Conservation (phyloP, 768 basidiomycete species). For the Hirschioporus abietinus region DNA sequence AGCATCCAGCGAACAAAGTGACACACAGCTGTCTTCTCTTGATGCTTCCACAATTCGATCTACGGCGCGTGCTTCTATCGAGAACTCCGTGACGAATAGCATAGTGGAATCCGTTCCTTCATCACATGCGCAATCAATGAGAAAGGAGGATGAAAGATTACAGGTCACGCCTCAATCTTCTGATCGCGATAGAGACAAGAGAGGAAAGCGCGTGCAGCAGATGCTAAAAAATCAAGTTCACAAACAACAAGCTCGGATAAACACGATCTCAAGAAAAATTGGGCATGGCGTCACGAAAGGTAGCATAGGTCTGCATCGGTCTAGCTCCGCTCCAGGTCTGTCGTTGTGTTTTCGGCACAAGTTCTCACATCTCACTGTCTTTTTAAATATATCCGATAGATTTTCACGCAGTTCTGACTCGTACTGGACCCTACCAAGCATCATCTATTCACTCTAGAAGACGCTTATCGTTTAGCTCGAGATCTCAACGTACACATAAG, state of each 20-base stretch:
- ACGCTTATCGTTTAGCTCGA: slow-evolving; percentile 23
- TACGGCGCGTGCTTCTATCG: not conserved
- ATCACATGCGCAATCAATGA: not conserved
- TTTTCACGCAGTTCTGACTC: slow-evolving; percentile 60
- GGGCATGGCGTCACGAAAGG: slow-evolving; percentile 62
- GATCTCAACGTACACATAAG: not conserved
- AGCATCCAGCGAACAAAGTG: not conserved
- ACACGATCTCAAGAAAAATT: slow-evolving; percentile 72
- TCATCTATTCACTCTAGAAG: slow-evolving; percentile 83
- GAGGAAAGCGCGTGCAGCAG: slow-evolving; percentile 69
- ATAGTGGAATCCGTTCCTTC: not conserved
- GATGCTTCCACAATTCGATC: not conserved
- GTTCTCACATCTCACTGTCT: not conserved
- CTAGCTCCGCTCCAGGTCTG: slow-evolving; percentile 67
- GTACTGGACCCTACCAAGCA: slow-evolving; percentile 56
- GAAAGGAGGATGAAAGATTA: not conserved
- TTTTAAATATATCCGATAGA: slow-evolving; percentile 36
- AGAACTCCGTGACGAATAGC: not conserved
- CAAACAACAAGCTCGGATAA: slow-evolving; percentile 66
- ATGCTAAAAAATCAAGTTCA: slow-evolving; percentile 72
- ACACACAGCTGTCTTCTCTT: not conserved
- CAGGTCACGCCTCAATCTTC: not conserved
- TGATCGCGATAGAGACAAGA: slow-evolving; percentile 4
- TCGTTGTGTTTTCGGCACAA: slow-evolving; percentile 6
- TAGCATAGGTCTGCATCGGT: slow-evolving; percentile 40